phyloP scores from a whole-genome alignment of 2,329 filamentous ascomycete genomes.

The Leptographium procerum region DNA sequence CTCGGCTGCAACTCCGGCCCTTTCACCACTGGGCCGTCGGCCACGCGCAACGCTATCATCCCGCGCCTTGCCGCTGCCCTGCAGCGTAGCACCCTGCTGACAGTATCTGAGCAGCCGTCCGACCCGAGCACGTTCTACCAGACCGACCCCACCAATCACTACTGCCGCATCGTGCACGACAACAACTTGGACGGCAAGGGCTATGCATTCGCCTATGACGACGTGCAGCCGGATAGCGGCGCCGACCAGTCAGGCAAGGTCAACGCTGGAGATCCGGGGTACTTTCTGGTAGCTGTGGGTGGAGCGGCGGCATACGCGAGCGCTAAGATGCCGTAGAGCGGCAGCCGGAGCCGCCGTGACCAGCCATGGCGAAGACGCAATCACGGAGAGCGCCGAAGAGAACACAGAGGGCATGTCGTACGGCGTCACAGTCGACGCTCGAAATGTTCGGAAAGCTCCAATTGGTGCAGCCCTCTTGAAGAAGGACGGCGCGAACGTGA shows the following conservation, averaged over 20 bases:
- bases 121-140: conserved; percentile 25
- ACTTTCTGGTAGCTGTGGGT: conserved; percentile 40
- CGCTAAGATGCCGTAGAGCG: conserved; percentile 6
- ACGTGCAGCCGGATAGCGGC: conserved; percentile 40
- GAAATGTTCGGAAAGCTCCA: background rate
- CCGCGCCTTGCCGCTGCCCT: conserved; percentile 35
- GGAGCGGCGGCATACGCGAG: conserved; percentile 23
- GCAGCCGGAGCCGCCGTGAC: background rate
- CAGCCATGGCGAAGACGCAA: background rate
- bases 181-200: conserved; percentile 41
- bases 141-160: conserved; percentile 42
- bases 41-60: conserved; percentile 30
- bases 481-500: too few species aligned
- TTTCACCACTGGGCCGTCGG: conserved; percentile 34
- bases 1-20: conserved; percentile 55
- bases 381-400: background rate
- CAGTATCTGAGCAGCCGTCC: conserved; percentile 14
- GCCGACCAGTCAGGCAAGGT: conserved; percentile 45
- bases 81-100: conserved; percentile 45
- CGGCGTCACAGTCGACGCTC: background rate
- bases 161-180: conserved; percentile 43
- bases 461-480: too few species aligned
- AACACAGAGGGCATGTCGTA: background rate
- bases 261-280: conserved; percentile 34
- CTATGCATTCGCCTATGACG: conserved; percentile 52